phyloP scores from a whole-genome alignment of 177 flowering plant genomes.

The Telopea speciosissima region DNA sequence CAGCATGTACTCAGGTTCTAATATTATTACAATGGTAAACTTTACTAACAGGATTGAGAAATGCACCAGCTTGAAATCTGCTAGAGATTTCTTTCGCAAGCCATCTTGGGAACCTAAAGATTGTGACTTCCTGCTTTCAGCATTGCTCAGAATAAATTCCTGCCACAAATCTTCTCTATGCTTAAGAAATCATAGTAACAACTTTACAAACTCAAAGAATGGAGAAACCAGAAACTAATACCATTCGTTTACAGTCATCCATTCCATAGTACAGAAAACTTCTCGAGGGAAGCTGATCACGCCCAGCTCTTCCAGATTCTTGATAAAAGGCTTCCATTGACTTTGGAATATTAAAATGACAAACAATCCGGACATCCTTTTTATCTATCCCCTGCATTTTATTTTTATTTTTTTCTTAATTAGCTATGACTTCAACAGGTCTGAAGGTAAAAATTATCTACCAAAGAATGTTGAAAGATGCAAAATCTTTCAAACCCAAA shows the following conservation, averaged over 20 bases:
- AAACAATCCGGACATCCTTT: constrained; percentile 83
- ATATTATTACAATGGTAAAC: not conserved
- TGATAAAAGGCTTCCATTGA: constrained; percentile 96
- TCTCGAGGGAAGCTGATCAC: constrained; percentile 80
- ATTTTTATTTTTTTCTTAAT: not conserved
- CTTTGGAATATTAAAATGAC: constrained; percentile 90
- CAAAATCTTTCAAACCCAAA: constrained; percentile 3
- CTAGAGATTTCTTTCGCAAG: constrained; percentile 46
- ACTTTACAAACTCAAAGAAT: not conserved
- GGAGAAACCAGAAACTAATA: constrained; percentile 14
- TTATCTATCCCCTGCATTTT: constrained; percentile 75
- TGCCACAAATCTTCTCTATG: constrained; percentile 23
- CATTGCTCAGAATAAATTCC: constrained; percentile 69
- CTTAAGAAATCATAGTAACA: constrained; percentile 3
- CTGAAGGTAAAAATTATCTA: not conserved
- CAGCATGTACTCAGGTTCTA: constrained; percentile 2
- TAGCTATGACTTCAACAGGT: constrained; percentile 10
- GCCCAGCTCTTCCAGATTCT: constrained; percentile 98
- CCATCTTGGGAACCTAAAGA: constrained; percentile 37
- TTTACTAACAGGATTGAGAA: constrained; percentile 5
- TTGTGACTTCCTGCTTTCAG: constrained; percentile 47
- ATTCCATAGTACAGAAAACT: constrained; percentile 79
- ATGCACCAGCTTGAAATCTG: constrained; percentile 56
- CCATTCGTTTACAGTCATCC: constrained; percentile 84
- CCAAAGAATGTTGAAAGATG: not conserved